Conservation (phyloP, 1,139 yeast species). For the Saccharomyces hybrid region DNA sequence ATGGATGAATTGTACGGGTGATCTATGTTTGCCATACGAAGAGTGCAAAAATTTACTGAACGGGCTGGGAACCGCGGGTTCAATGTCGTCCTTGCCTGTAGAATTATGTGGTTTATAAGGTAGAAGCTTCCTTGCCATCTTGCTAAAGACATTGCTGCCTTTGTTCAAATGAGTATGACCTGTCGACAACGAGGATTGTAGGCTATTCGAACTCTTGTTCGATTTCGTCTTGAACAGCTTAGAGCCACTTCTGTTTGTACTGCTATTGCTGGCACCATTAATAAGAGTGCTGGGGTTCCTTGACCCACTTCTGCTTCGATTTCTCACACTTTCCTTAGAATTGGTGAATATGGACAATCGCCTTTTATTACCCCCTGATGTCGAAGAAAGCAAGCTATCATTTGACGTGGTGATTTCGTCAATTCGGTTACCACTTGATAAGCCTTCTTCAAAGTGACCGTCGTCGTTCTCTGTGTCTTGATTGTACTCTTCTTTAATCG, state of each 20-base stretch:
- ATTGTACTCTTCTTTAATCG: background rate
- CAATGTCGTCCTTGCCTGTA: constrained; percentile 16
- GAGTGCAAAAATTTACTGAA: constrained; percentile 29
- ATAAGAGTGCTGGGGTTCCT: background rate
- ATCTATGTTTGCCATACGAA: constrained; percentile 27
- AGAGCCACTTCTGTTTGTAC: constrained; percentile 1
- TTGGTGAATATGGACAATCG: constrained; percentile 3
- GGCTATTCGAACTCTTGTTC: constrained; percentile 11
- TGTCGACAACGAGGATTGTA: constrained; percentile 3
- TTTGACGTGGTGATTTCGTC: background rate
- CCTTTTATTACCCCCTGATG: background rate
- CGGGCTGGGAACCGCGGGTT: constrained; percentile 22
- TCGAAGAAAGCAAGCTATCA: background rate
- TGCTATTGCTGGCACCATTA: constrained; percentile 1
- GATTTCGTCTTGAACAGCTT: constrained; percentile 4
- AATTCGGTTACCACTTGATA: background rate
- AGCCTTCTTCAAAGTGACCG: background rate
- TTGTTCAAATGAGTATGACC: background rate
- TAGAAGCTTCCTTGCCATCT: constrained; percentile 18
- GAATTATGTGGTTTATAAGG: constrained; percentile 17
- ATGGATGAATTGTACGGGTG: constrained; percentile 10
- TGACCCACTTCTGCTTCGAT: constrained; percentile 1
- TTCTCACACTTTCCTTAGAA: constrained; percentile 1
- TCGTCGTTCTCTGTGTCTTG: background rate
- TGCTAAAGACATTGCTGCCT: constrained; percentile 4